Percentiles rank a stretch among this genome's conserved stretches.
These are phyloP conservation scores for Mucor piriformis DNA, from an alignment of 371 early-diverging fungal genomes.

Conservation along the genomic window DNA sequence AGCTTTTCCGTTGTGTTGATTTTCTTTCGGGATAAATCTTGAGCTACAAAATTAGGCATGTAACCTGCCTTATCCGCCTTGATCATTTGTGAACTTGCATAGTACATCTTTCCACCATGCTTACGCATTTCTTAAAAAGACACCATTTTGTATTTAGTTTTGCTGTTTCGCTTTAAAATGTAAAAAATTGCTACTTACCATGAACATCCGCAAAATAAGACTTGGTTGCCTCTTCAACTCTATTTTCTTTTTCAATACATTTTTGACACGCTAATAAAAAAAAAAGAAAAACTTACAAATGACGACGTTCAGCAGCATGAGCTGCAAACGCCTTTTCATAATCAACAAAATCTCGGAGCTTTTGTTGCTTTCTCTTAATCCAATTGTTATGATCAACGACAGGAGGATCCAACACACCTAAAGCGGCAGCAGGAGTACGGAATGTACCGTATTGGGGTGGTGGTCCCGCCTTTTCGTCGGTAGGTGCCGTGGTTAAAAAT, in stretches of 20 bases:
- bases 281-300: constrained; percentile 46
- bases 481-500: background rate
- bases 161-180: no score
- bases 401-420: constrained; percentile 48
- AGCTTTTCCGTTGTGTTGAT: constrained; percentile 63
- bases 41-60: constrained; percentile 74
- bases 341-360: constrained; percentile 46
- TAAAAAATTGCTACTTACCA: constrained; percentile 41
- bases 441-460: constrained; percentile 23
- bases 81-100: constrained; percentile 55
- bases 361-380: constrained; percentile 46
- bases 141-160: background rate
- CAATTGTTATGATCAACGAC: constrained; percentile 39
- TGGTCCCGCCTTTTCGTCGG: background rate
- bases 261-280: background rate
- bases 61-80: constrained; percentile 62
- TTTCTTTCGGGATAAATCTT: constrained; percentile 52
- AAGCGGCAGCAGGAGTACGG: constrained; percentile 34
- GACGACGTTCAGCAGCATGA: constrained; percentile 57
- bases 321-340: constrained; percentile 57
- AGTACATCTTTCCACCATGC: constrained; percentile 72
- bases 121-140: constrained; percentile 53
- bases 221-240: constrained; percentile 62
- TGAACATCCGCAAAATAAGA: constrained; percentile 72
- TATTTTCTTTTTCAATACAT: constrained; percentile 11